Conservation (phyloP, 2,329 filamentous ascomycete species). For the Boeremia lycopersici region DNA sequence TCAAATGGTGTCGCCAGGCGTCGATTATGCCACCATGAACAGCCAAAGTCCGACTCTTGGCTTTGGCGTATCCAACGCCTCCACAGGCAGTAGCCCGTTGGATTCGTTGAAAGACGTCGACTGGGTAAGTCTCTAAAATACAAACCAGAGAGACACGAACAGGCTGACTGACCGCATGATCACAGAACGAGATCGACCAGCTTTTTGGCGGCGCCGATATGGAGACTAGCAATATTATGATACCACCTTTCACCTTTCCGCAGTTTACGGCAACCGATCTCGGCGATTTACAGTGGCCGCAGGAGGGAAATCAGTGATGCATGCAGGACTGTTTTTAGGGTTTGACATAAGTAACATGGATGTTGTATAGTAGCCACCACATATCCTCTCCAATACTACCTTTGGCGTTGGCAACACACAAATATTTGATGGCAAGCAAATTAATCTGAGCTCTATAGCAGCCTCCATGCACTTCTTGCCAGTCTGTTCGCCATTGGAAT, state of each 20-base stretch:
- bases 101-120: constrained; percentile 61
- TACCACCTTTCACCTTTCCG: constrained; percentile 46
- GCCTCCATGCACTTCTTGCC: no score
- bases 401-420: no score
- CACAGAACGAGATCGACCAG: constrained; percentile 54
- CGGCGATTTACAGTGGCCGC: constrained; percentile 30
- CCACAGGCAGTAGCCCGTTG: constrained; percentile 27
- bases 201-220: constrained; percentile 49
- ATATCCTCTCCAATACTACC: no score
- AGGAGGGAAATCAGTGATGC: constrained; percentile 4
- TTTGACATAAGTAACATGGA: background rate
- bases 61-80: background rate
- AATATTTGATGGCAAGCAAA: no score
- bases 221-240: constrained; percentile 35
- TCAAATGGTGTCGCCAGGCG: background rate
- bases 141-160: no score
- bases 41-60: background rate
- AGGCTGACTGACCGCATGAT: constrained; percentile 3
- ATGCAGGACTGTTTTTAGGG: no score
- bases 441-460: no score
- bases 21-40: constrained; percentile 1
- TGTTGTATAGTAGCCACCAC: no score
- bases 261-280: constrained; percentile 27
- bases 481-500: no score
- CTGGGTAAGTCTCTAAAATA: constrained; percentile 60